phyloP scores from a whole-genome alignment of 257 asterid genomes.

The Penstemon davidsonii region DNA sequence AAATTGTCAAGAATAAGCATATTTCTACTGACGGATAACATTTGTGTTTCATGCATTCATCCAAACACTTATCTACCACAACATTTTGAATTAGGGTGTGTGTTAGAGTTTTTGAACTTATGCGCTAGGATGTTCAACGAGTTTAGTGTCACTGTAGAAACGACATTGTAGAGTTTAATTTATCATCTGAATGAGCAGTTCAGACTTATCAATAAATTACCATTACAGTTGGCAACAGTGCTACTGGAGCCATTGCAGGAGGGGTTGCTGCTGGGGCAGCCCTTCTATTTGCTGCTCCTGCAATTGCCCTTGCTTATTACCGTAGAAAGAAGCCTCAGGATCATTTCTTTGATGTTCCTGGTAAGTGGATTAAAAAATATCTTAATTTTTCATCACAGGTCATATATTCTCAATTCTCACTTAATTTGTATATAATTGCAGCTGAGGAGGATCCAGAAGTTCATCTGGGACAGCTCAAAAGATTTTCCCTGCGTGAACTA shows the following conservation, averaged over 20 bases:
- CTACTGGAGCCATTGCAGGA: slow-evolving; percentile 55
- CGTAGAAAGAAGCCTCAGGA: slow-evolving; percentile 45
- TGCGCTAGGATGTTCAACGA: no score
- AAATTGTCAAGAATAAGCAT: background rate
- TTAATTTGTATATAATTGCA: slow-evolving; percentile 26
- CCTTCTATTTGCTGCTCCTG: slow-evolving; percentile 52
- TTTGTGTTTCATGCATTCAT: background rate
- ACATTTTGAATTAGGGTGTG: background rate
- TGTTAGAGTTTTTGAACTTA: background rate
- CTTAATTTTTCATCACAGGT: background rate
- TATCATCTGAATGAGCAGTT: slow-evolving; percentile 3
- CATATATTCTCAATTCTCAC: slow-evolving; percentile 15
- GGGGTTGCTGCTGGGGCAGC: slow-evolving; percentile 59
- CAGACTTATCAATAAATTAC: slow-evolving; percentile 21
- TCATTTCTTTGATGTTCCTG: slow-evolving; percentile 57
- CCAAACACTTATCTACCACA: background rate
- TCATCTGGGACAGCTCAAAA: slow-evolving; percentile 45
- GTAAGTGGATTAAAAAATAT: slow-evolving; percentile 31
- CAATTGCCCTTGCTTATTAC: slow-evolving; percentile 50
- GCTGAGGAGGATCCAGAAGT: slow-evolving; percentile 53
- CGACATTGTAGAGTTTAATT: background rate
- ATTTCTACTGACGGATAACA: background rate
- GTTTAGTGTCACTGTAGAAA: background rate
- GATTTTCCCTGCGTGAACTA: slow-evolving; percentile 44
- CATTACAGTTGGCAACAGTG: slow-evolving; percentile 47